Evolutionary conservation across 306 rosid genomes (phyloP).

Genomic region (Cucurbita maxima): DNA sequence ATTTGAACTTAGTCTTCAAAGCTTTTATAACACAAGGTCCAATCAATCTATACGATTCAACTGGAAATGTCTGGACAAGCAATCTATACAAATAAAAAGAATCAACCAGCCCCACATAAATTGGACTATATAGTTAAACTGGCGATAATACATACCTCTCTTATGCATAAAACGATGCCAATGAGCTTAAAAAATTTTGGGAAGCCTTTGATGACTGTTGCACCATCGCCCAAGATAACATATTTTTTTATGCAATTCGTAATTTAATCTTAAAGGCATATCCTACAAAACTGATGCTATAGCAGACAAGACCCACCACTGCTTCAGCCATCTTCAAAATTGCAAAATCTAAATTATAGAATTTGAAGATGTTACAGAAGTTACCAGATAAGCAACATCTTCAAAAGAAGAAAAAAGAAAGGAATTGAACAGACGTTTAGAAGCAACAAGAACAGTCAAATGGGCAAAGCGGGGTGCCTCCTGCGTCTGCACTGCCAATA

Average conservation of each 20-base stretch:
- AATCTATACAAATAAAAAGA: background rate
- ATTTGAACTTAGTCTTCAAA: background rate
- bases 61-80: background rate
- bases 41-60: too few relatives aligned
- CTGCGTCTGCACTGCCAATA: conserved; percentile 38
- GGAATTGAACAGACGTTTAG: conserved; percentile 10
- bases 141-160: background rate
- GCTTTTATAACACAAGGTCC: background rate
- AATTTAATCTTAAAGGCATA: background rate
- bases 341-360: background rate
- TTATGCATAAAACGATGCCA: too few relatives aligned
- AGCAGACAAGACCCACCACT: background rate
- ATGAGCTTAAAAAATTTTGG: too few relatives aligned
- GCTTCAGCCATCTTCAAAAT: background rate
- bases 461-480: conserved; percentile 66
- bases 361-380: background rate
- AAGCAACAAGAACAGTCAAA: conserved; percentile 87
- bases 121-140: background rate
- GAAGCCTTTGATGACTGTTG: background rate
- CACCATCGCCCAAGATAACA: background rate
- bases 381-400: background rate
- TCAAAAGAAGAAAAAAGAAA: background rate
- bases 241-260: background rate
- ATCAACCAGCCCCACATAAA: background rate
- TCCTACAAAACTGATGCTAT: background rate